These are phyloP conservation scores for Capronia americana DNA, from an alignment of 2,329 filamentous ascomycete genomes.

Conservation along the genomic window DNA sequence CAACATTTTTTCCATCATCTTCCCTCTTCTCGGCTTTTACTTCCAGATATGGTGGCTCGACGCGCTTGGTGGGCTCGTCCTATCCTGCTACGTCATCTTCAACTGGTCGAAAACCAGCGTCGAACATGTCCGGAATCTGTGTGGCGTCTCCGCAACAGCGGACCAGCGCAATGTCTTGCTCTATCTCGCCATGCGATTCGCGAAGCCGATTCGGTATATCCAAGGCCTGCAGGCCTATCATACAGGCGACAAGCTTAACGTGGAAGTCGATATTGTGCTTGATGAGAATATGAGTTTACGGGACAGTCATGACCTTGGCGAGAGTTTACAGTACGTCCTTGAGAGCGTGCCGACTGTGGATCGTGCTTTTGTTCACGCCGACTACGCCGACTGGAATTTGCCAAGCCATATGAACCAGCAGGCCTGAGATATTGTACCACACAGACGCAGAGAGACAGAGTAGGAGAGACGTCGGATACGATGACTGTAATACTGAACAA, in stretches of 20 bases:
- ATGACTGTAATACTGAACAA: not conserved
- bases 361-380: conserved; percentile 68
- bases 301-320: conserved; percentile 80
- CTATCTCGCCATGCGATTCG: conserved; percentile 93
- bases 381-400: conserved; percentile 50
- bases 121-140: conserved; percentile 80
- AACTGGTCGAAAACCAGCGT: conserved; percentile 78
- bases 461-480: not conserved
- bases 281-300: conserved; percentile 76
- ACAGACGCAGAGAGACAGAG: not conserved
- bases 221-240: conserved; percentile 86
- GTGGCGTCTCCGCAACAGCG: conserved; percentile 76
- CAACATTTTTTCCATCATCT: conserved; percentile 87
- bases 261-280: conserved; percentile 82
- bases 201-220: conserved; percentile 83
- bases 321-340: conserved; percentile 81
- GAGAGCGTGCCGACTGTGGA: conserved; percentile 83
- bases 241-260: conserved; percentile 82
- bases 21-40: conserved; percentile 80
- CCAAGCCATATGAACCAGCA: conserved; percentile 50
- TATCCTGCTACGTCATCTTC: conserved; percentile 79
- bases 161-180: conserved; percentile 84
- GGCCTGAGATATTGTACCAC: conserved; percentile 10
- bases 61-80: conserved; percentile 75
- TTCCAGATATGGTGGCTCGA: conserved; percentile 84